A percentile compares a stretch with the other conserved stretches of the same genome.
These are phyloP conservation scores for Pouteria campechiana DNA, from an alignment of 179 eudicot species.

Conservation along the genomic window DNA sequence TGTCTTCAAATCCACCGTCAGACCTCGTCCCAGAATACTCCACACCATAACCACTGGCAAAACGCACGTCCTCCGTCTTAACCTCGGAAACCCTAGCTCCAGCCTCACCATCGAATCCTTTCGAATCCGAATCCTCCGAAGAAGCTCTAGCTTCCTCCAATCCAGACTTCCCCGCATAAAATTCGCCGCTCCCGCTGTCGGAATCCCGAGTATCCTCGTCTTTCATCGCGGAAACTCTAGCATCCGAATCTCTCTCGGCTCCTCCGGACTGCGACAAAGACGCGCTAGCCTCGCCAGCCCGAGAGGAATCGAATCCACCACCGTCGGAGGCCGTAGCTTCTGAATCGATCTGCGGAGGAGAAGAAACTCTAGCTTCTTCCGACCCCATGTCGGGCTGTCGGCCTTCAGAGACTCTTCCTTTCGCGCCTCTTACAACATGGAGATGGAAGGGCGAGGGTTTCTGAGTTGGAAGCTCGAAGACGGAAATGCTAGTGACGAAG, in stretches of 20 bases:
- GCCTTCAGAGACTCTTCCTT: no score
- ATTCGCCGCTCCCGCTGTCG: no score
- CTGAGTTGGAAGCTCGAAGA: no score
- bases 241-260: no score
- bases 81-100: conserved; percentile 7
- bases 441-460: no score
- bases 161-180: conserved; percentile 7
- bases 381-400: no score
- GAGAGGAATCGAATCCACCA: neutral
- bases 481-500: no score
- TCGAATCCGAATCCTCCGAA: conserved; percentile 3
- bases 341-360: conserved; percentile 5
- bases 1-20: neutral
- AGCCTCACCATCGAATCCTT: conserved; percentile 12
- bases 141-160: conserved; percentile 5
- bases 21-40: neutral
- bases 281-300: no score
- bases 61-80: neutral
- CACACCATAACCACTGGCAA: neutral
- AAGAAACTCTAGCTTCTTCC: conserved; percentile 15
- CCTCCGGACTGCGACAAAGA: no score
- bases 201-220: no score
- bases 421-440: no score
- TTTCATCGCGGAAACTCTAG: no score
- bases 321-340: conserved; percentile 13